Evolutionary conservation across 1,284 basidiomycete species (phyloP), one percentile per base, ranked within the genome.

Genomic region (Leccinum angustisporum): DNA sequence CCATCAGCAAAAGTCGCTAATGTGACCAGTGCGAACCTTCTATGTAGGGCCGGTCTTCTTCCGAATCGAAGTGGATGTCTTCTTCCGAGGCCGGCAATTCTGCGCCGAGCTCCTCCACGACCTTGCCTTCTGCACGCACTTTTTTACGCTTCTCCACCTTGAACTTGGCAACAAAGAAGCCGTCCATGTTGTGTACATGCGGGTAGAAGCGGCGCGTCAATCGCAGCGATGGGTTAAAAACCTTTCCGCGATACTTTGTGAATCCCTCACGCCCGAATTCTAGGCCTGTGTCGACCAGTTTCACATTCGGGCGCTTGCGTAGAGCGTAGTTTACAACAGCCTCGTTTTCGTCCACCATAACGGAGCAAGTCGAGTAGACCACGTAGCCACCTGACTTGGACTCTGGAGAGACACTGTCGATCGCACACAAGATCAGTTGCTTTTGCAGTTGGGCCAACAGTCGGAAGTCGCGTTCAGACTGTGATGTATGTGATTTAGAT

Each of bases 101-200:
- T 33, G 63, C 52, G 48, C 53, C 30, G 59, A 13, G 13, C 50
- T 74, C 57, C 9, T 70, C 75, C 7, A 70, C 77, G 0, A 72
- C 77, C 60, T 78, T 80, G 18, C 74, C 75, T 46, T 73, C 76
- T n/a, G 72, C 75, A 21, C 76, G 72, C 58, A 68, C 73, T 78
- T 93, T 95, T 57, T 78, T 74, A 63, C 88, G 84, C 77, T 86
- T 91, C 73, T 88, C 90, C 25, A 99, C 89, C 78, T 95, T 97
- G 83, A 99, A 93, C 79, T 99, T 99, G 66, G 97, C 96, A 60
- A 99, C 95, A 76, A 88, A 99, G 83, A 99, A 99, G 2, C 97
- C 97, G 76, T 99, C 97, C 92, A 99, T 94, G 74, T 94, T 94
- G 75, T 93, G 91, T 68, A 92, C 91, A 75, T 95, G 93, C 13